A percentile compares a stretch with the other conserved stretches of the same genome.
Evolutionary conservation across 1,284 basidiomycete genomes (phyloP).

Genomic region (Apiotrichum sp.): DNA sequence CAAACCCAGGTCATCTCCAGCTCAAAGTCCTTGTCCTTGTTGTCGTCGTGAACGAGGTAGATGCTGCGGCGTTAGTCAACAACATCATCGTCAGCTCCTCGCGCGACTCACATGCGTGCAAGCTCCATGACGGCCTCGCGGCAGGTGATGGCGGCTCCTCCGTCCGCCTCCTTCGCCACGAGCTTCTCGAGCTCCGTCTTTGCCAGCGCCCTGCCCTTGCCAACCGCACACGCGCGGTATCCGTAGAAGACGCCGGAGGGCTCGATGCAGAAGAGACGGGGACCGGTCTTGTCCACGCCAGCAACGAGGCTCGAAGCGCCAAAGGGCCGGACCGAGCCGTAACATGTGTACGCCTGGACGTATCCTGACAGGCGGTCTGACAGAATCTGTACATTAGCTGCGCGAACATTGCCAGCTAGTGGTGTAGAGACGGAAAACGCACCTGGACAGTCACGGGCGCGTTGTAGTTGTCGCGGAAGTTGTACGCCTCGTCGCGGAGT

Average conservation of each 20-base stretch:
- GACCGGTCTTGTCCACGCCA: conserved; percentile 81
- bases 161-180: conserved; percentile 26
- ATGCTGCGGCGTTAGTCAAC: conserved; percentile 56
- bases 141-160: conserved; percentile 48
- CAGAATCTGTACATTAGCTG: not conserved
- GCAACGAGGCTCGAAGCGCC: conserved; percentile 90
- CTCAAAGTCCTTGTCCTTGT: conserved; percentile 85
- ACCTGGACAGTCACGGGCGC: conserved; percentile 77
- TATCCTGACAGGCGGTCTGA: conserved; percentile 84
- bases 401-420: not conserved
- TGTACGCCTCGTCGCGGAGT: conserved; percentile 76
- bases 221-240: conserved; percentile 87
- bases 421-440: conserved; percentile 13
- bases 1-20: conserved; percentile 97
- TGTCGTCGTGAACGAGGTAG: conserved; percentile 93
- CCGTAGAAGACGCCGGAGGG: conserved; percentile 92
- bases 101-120: conserved; percentile 75
- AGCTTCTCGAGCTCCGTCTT: conserved; percentile 99
- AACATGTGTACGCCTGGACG: conserved; percentile 93
- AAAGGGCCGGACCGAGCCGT: conserved; percentile 96
- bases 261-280: conserved; percentile 84
- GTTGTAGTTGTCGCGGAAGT: conserved; percentile 69
- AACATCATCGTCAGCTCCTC: too few relatives aligned
- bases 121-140: conserved; percentile 85
- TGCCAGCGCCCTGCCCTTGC: conserved; percentile 92